These are phyloP conservation scores for Fusarium brachygibbosum DNA, from an alignment of 2,329 filamentous ascomycete species.

Conservation along the genomic window DNA sequence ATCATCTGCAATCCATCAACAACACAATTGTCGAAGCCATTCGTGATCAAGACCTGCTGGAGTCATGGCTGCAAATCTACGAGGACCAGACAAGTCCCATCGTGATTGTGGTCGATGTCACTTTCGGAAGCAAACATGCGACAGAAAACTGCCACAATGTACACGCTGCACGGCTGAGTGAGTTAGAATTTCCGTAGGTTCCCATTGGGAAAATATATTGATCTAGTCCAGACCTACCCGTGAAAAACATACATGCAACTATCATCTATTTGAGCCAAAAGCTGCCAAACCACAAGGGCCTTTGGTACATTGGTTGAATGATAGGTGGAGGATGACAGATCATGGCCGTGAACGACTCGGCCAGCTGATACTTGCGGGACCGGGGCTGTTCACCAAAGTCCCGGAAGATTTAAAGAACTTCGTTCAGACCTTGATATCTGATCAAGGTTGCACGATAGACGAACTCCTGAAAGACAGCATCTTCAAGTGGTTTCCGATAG, in stretches of 20 bases:
- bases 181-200: too few relatives aligned
- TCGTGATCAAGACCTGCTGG: background rate
- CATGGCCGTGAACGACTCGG: background rate
- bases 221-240: too few relatives aligned
- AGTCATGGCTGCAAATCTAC: background rate
- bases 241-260: too few relatives aligned
- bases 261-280: too few relatives aligned
- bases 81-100: background rate
- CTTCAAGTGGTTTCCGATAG: background rate
- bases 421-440: background rate
- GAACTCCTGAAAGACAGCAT: background rate
- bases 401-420: background rate
- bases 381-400: fast-evolving
- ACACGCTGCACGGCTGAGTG: background rate
- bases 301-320: background rate
- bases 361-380: background rate
- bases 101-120: background rate
- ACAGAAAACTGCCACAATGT: background rate
- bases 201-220: too few relatives aligned
- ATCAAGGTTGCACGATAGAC: background rate
- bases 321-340: background rate
- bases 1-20: background rate
- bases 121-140: conserved; percentile 13
- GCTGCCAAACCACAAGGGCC: background rate
- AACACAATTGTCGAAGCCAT: background rate